Conservation (phyloP, 2,329 filamentous ascomycete species). For the Eurotiales sp. region DNA sequence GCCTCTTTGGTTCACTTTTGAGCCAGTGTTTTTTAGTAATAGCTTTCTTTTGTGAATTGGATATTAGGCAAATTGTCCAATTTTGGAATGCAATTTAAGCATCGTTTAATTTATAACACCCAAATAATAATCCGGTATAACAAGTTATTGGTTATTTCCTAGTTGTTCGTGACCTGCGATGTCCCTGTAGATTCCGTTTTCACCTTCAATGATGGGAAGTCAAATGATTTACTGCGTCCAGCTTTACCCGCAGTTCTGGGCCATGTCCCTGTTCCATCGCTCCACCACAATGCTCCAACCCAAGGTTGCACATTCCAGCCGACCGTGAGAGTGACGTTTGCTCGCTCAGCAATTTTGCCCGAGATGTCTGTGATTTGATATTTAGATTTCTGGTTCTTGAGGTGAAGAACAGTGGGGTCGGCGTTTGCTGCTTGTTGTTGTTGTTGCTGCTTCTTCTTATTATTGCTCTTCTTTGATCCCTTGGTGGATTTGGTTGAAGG, state of each 20-base stretch:
- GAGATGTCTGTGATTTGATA: constrained; percentile 93
- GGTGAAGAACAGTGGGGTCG: constrained; percentile 61
- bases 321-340: constrained; percentile 72
- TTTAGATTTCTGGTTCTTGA: constrained; percentile 86
- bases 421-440: constrained; percentile 15
- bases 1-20: no score
- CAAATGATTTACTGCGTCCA: constrained; percentile 51
- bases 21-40: no score
- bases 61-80: neutral
- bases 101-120: neutral
- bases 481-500: constrained; percentile 17
- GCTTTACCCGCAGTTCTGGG: constrained; percentile 50
- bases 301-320: constrained; percentile 98
- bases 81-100: neutral
- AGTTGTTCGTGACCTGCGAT: constrained; percentile 1
- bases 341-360: constrained; percentile 69
- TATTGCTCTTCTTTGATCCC: constrained; percentile 7
- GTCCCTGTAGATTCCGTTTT: constrained; percentile 18
- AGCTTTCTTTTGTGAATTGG: neutral
- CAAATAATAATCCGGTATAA: neutral
- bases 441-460: constrained; percentile 13
- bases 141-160: no score
- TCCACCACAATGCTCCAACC: constrained; percentile 87
- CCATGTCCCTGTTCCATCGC: constrained; percentile 50
- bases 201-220: constrained; percentile 54